Conservation (phyloP, 768 basidiomycete species). For the Termitomyces sp. region DNA sequence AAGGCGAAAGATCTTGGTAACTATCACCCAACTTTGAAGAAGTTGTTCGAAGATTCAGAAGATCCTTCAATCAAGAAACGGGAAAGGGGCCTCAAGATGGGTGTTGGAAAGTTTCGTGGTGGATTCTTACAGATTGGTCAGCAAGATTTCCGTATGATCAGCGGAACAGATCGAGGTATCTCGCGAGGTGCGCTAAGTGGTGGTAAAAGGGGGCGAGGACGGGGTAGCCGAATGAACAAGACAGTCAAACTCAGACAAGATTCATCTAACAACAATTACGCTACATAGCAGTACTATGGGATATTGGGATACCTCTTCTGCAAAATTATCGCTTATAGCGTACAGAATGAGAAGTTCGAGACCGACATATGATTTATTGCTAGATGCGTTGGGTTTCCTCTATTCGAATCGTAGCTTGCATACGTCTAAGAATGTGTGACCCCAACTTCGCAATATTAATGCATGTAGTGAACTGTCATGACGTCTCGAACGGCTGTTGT, state of each 20-base stretch:
- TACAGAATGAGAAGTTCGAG: not conserved
- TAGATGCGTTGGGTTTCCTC: no score
- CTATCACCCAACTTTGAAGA: constrained; percentile 78
- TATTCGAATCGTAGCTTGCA: no score
- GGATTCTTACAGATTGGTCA: constrained; percentile 65
- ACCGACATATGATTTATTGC: no score
- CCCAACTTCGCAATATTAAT: no score
- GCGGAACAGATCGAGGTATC: constrained; percentile 21
- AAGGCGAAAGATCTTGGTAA: constrained; percentile 85
- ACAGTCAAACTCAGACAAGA: not conserved
- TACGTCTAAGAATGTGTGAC: no score
- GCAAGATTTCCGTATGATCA: constrained; percentile 49
- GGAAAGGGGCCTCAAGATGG: constrained; percentile 69
- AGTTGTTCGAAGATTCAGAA: constrained; percentile 45
- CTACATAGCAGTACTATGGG: not conserved
- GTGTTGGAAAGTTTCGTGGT: constrained; percentile 70
- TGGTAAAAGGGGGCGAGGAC: constrained; percentile 18
- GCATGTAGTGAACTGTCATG: no score
- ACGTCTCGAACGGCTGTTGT: no score
- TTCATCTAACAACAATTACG: not conserved
- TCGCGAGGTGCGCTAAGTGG: constrained; percentile 17
- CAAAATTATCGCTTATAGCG: not conserved
- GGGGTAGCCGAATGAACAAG: not conserved
- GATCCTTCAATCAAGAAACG: constrained; percentile 39
- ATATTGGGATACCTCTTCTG: not conserved